phyloP scores from a whole-genome alignment of 208 protist species.

The Acanthamoeba triangularis region DNA sequence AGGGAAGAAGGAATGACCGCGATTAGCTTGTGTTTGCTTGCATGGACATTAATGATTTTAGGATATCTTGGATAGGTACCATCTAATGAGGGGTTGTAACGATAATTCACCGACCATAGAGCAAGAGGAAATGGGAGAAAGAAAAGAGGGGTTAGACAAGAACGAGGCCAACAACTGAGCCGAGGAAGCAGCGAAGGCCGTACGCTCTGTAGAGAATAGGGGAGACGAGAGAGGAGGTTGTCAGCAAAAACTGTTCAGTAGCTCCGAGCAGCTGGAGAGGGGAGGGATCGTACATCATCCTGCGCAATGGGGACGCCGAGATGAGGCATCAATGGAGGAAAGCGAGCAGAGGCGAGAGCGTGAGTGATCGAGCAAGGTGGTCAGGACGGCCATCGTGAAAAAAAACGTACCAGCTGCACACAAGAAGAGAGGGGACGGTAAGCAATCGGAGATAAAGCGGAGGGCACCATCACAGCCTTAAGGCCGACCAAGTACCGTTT shows the following conservation, averaged over 20 bases:
- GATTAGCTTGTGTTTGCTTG: not conserved
- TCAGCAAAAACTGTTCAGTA: not conserved
- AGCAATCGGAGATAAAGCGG: not conserved
- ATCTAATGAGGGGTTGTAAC: not conserved
- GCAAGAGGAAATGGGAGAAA: not conserved
- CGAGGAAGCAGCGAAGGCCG: no score
- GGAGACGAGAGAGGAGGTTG: not conserved
- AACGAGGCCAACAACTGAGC: not conserved
- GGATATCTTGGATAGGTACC: not conserved
- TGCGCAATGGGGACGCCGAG: not conserved
- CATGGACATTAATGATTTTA: not conserved
- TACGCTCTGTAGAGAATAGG: not conserved
- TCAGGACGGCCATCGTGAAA: not conserved
- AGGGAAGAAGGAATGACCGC: not conserved
- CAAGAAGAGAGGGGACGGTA: not conserved
- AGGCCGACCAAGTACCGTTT: not conserved
- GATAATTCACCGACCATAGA: not conserved
- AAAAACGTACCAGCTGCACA: not conserved
- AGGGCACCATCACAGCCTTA: not conserved
- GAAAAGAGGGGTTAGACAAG: not conserved
- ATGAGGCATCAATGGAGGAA: not conserved
- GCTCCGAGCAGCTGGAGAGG: not conserved
- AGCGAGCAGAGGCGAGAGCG: not conserved
- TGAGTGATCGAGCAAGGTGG: not conserved
- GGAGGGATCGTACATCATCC: conserved; percentile 23